Evolutionary conservation across 192 early-diverging fungal genomes (phyloP).

Genomic region (Linnemannia elongata): DNA sequence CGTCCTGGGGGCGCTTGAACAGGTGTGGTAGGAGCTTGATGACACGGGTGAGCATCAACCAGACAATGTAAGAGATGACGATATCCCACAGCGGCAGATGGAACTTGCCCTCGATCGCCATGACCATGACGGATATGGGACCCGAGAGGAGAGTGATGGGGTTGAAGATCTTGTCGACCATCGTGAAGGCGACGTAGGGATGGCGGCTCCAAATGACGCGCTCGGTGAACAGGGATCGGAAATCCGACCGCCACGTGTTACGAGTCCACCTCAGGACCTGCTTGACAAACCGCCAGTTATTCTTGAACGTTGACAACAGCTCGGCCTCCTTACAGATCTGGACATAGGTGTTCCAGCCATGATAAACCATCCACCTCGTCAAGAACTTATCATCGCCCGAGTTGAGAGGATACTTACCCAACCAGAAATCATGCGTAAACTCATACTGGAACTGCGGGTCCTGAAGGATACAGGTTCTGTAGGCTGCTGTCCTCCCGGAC

Average conservation of each 20-base stretch:
- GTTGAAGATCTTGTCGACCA: constrained; percentile 84
- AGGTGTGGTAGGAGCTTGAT: constrained; percentile 79
- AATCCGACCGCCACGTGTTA: constrained; percentile 81
- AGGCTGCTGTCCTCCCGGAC: constrained; percentile 79
- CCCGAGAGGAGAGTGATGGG: constrained; percentile 78
- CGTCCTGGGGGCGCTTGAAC: constrained; percentile 72
- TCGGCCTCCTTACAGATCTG: constrained; percentile 78
- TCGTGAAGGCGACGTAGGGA: constrained; percentile 80
- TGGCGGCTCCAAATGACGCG: constrained; percentile 73
- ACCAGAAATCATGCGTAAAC: constrained; percentile 81
- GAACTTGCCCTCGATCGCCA: constrained; percentile 58
- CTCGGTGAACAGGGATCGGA: constrained; percentile 74
- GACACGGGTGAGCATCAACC: constrained; percentile 74
- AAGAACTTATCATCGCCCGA: constrained; percentile 83
- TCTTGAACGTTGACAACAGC: constrained; percentile 78
- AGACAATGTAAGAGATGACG: constrained; percentile 68
- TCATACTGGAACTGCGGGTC: constrained; percentile 79
- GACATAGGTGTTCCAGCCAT: constrained; percentile 78
- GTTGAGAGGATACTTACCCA: constrained; percentile 79
- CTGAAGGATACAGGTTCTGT: constrained; percentile 76
- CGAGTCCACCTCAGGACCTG: constrained; percentile 82
- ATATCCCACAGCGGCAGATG: constrained; percentile 74
- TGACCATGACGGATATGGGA: constrained; percentile 69
- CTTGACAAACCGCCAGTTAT: constrained; percentile 81
- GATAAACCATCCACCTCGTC: constrained; percentile 80